Conservation (phyloP, 1,284 basidiomycete species). For the Cutaneotrichosporon sp. region DNA sequence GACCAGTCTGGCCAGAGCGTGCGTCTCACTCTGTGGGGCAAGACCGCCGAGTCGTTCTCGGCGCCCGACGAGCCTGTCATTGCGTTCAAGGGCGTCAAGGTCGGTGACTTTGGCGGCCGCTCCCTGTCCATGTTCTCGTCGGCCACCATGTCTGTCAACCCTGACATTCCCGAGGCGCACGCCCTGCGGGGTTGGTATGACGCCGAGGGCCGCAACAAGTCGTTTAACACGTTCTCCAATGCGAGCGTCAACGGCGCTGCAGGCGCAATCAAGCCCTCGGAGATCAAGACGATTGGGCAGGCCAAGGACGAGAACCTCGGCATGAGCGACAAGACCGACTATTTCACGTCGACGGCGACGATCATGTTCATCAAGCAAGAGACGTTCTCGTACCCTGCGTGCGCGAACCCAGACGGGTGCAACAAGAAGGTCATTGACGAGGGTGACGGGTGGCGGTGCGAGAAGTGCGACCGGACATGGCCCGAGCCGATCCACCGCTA, state of each 20-base stretch:
- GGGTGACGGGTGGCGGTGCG: conserved; percentile 76
- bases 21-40: conserved; percentile 91
- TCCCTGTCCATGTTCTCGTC: conserved; percentile 67
- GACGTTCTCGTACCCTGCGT: conserved; percentile 84
- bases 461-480: conserved; percentile 80
- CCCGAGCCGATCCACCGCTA: conserved; percentile 75
- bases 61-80: conserved; percentile 61
- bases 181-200: conserved; percentile 85
- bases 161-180: conserved; percentile 83
- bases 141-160: conserved; percentile 73
- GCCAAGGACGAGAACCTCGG: conserved; percentile 77
- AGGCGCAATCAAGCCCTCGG: conserved; percentile 55
- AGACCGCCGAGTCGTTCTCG: conserved; percentile 78
- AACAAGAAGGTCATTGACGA: conserved; percentile 84
- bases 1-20: conserved; percentile 78
- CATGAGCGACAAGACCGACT: conserved; percentile 71
- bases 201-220: conserved; percentile 56
- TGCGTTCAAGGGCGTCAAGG: conserved; percentile 92
- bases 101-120: conserved; percentile 89
- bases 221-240: conserved; percentile 67
- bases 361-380: conserved; percentile 86
- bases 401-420: conserved; percentile 66
- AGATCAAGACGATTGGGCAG: conserved; percentile 71
- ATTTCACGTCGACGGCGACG: conserved; percentile 76
- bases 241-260: conserved; percentile 45